A percentile compares a stretch with the other conserved stretches of the same genome.
phyloP scores from a whole-genome alignment of 116 monocot species.

The Posidonia oceanica region DNA sequence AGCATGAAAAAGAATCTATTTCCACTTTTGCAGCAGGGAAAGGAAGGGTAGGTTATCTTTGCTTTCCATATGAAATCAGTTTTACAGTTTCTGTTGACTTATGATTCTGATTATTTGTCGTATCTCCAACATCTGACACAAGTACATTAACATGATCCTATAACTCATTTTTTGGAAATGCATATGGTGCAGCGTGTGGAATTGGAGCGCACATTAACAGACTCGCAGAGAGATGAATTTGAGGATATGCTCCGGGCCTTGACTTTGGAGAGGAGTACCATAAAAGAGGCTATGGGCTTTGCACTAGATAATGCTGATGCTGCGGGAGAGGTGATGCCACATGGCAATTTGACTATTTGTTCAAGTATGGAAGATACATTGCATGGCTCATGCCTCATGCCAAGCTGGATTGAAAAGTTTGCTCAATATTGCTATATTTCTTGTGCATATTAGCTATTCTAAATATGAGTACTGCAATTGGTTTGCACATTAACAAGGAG shows the following conservation, averaged over 20 bases:
- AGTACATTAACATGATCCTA: no score
- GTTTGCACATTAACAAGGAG: no score
- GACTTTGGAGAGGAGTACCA: constrained; percentile 89
- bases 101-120: no score
- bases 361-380: no score
- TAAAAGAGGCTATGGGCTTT: constrained; percentile 99
- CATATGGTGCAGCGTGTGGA: constrained; percentile 60
- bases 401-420: neutral
- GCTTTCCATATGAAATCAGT: neutral
- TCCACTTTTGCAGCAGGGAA: constrained; percentile 82
- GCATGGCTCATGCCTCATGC: neutral
- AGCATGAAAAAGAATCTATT: constrained; percentile 69
- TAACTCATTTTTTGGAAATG: neutral
- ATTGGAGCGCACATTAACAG: constrained; percentile 82
- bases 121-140: no score
- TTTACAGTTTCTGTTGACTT: no score
- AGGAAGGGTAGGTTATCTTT: constrained; percentile 58
- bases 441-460: no score
- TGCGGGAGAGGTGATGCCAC: constrained; percentile 73
- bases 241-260: constrained; percentile 95
- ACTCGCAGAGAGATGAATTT: constrained; percentile 97
- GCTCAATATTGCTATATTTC: no score
- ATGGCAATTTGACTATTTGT: neutral
- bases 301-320: constrained; percentile 99
- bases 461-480: no score